phyloP scores from a whole-genome alignment of 306 rosid genomes.

The Sesbania bispinosa region DNA sequence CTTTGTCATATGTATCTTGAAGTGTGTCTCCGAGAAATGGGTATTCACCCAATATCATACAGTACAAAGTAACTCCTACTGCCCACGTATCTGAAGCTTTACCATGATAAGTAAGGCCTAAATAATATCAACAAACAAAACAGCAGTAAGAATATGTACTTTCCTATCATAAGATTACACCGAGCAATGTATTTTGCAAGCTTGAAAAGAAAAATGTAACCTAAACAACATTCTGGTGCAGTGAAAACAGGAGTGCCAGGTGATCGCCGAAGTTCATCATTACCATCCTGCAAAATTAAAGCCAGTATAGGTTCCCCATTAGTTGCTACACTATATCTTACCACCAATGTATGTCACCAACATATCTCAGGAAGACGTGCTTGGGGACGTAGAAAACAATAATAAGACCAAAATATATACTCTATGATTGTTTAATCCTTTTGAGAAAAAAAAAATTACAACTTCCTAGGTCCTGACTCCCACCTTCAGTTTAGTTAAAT shows the following conservation, averaged over 20 bases:
- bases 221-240: constrained; percentile 98
- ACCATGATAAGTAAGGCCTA: constrained; percentile 85
- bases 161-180: not conserved
- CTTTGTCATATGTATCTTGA: constrained; percentile 95
- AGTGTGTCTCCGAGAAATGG: constrained; percentile 98
- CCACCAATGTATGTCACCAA: constrained; percentile 3
- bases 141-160: constrained; percentile 11
- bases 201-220: constrained; percentile 36
- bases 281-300: constrained; percentile 67
- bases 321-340: not conserved
- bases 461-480: not conserved
- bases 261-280: constrained; percentile 90
- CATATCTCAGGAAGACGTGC: not conserved
- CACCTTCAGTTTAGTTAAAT: not conserved
- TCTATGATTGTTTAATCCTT: not conserved
- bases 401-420: not conserved
- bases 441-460: not conserved
- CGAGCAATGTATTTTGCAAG: constrained; percentile 7
- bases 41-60: constrained; percentile 81
- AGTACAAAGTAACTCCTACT: constrained; percentile 93
- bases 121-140: constrained; percentile 16
- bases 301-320: constrained; percentile 3
- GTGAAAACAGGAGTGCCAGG: constrained; percentile 99
- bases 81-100: constrained; percentile 99
- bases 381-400: not conserved